Percentiles rank a stretch among this genome's conserved stretches.
phyloP scores from a whole-genome alignment of 108 stramenopile genomes.

The Nitzschia putrida region DNA sequence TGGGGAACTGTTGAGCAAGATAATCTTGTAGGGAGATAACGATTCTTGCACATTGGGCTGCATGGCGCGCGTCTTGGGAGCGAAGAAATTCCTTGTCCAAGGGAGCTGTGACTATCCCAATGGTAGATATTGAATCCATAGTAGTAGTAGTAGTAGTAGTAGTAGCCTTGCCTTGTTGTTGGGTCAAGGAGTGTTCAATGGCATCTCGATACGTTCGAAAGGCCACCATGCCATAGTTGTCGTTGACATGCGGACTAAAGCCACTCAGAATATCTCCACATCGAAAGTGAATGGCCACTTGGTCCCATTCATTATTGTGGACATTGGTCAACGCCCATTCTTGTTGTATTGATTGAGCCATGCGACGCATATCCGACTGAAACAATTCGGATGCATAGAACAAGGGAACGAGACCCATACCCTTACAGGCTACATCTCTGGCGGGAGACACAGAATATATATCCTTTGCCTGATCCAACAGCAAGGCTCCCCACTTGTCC shows the following conservation, averaged over 20 bases:
- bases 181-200: slow-evolving; percentile 3
- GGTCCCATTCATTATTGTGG: slow-evolving; percentile 25
- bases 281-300: slow-evolving; percentile 45
- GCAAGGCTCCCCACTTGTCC: not conserved
- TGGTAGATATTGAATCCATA: slow-evolving; percentile 4
- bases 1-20: slow-evolving; percentile 13
- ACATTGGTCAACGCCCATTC: not conserved
- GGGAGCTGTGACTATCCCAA: slow-evolving; percentile 41
- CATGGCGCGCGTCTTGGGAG: slow-evolving; percentile 14
- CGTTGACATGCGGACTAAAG: slow-evolving; percentile 3
- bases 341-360: slow-evolving; percentile 13
- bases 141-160: not conserved
- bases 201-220: slow-evolving; percentile 27
- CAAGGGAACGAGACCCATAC: slow-evolving; percentile 18
- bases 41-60: slow-evolving; percentile 7
- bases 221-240: slow-evolving; percentile 33
- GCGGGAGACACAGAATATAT: not conserved
- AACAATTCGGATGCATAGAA: slow-evolving; percentile 28
- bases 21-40: slow-evolving; percentile 20
- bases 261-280: slow-evolving; percentile 36
- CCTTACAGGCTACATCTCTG: slow-evolving; percentile 7
- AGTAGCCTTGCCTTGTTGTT: not conserved
- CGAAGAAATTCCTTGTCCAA: slow-evolving; percentile 14
- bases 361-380: slow-evolving; percentile 18
- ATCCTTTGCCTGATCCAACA: not conserved